Evolutionary conservation across 305 asterid species (phyloP), one percentile per base, ranked within the genome.

Genomic region (Solanum aculeatissimum): DNA sequence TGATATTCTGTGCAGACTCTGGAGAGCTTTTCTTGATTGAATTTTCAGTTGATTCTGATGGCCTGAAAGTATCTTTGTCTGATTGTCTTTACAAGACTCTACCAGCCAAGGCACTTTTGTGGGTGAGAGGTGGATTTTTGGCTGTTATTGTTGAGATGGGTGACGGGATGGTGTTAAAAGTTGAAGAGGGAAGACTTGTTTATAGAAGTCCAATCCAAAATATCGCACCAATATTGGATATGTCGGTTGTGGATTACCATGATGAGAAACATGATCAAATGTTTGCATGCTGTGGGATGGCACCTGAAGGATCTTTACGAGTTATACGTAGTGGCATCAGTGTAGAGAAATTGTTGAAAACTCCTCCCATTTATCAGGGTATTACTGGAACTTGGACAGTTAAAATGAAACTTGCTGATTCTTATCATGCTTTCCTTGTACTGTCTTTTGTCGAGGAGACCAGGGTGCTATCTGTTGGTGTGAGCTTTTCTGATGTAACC

Each of bases 231-330:
- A 94, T 95, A 83, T 91, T 94, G 90, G 99, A 95, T 87, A 94
- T 97, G 93, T 89, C 96, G 23, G 90, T 93, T 83, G 97, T 91
- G 88, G 98, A 95, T 91, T 88, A 86, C 90, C 93, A 92, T 81
- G 95, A 94, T 70, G 98, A 97, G 87, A 92, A 94, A 87, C 97
- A 89, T 69, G 95, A 97, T 88, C 98, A 95, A 91, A 94, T 97
- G 91, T 94, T 94, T 91, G 98, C 98, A 72, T 97, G 98, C 94
- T 94, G 98, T 85, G 98, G 98, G 82, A 90, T 95, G 92, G 95
- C 98, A 81, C 93, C 97, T 80, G 97, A 92, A 87, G 98, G 99
- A 81, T 95, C 98, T 62, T 87, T 97, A 87, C 91, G 98, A 82
- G 88, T 95, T 83, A 94, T 97, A 88, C 92, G 98, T 45, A 95